These are phyloP conservation scores for Alternaria longipes DNA, from an alignment of 2,329 filamentous ascomycete species.

Conservation along the genomic window DNA sequence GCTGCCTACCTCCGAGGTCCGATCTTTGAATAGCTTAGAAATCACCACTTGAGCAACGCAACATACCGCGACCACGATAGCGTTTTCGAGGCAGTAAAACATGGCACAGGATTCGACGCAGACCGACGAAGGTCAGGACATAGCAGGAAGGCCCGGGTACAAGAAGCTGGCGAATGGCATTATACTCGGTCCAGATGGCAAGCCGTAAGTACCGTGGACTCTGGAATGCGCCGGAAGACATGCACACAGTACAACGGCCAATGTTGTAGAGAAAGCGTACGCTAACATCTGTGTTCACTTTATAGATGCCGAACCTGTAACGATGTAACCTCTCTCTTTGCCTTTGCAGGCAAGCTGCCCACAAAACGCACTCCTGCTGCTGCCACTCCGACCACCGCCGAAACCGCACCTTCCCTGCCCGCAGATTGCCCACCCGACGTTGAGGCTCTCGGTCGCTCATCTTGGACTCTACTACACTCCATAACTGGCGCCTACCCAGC, in stretches of 20 bases:
- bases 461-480: slow-evolving; percentile 93
- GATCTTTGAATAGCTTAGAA: slow-evolving; percentile 30
- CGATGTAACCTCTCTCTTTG: slow-evolving; percentile 66
- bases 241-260: background rate
- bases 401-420: slow-evolving; percentile 51
- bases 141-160: slow-evolving; percentile 42
- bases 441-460: slow-evolving; percentile 82
- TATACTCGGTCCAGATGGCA: slow-evolving; percentile 80
- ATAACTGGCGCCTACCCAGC: slow-evolving; percentile 88
- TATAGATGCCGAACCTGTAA: slow-evolving; percentile 76
- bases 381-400: slow-evolving; percentile 38
- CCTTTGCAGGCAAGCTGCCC: slow-evolving; percentile 58
- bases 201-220: slow-evolving; percentile 70
- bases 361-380: slow-evolving; percentile 43
- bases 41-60: slow-evolving; percentile 17
- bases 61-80: slow-evolving; percentile 2
- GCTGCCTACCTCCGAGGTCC: slow-evolving; percentile 24
- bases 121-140: slow-evolving; percentile 37
- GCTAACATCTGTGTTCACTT: slow-evolving; percentile 4
- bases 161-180: slow-evolving; percentile 75
- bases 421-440: slow-evolving; percentile 90
- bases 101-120: slow-evolving; percentile 40
- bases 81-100: background rate
- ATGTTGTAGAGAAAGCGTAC: background rate
- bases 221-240: slow-evolving; percentile 28